Percentiles rank a stretch among this genome's conserved stretches.
phyloP scores from a whole-genome alignment of 2,329 filamentous ascomycete species.

The Neonectria ditissima region DNA sequence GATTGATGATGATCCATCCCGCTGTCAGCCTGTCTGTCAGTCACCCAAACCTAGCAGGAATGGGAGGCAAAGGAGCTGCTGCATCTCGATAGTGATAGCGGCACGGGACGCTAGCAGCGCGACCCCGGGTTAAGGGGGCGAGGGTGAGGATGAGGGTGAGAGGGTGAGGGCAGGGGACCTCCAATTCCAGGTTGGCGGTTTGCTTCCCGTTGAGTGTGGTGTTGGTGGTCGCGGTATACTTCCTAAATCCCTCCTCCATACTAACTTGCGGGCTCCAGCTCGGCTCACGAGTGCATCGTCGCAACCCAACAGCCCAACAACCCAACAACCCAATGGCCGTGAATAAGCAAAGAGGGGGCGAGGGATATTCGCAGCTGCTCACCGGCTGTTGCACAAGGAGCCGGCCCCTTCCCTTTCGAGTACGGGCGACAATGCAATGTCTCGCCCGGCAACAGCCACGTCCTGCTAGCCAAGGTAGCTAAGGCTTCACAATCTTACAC shows the following conservation, averaged over 20 bases:
- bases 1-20: background rate
- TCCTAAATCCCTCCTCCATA: too few species aligned
- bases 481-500: slow-evolving; percentile 15
- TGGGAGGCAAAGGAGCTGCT: background rate
- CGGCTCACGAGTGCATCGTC: background rate
- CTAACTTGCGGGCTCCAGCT: background rate
- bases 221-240: too few species aligned
- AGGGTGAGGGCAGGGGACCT: background rate
- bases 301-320: background rate
- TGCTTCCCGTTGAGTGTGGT: background rate
- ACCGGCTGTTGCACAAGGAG: too few species aligned
- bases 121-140: background rate
- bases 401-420: background rate
- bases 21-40: background rate
- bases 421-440: slow-evolving; percentile 6
- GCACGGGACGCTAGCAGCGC: background rate
- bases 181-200: background rate
- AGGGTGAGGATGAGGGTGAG: too few species aligned
- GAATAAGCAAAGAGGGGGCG: too few species aligned
- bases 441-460: slow-evolving; percentile 16
- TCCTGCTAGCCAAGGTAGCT: too few species aligned
- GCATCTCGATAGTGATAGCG: slow-evolving; percentile 5
- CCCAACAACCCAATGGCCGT: background rate
- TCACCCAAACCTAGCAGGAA: too few species aligned
- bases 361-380: too few species aligned